Evolutionary conservation across 1,284 basidiomycete species (phyloP).

Genomic region (Mycena sp.): DNA sequence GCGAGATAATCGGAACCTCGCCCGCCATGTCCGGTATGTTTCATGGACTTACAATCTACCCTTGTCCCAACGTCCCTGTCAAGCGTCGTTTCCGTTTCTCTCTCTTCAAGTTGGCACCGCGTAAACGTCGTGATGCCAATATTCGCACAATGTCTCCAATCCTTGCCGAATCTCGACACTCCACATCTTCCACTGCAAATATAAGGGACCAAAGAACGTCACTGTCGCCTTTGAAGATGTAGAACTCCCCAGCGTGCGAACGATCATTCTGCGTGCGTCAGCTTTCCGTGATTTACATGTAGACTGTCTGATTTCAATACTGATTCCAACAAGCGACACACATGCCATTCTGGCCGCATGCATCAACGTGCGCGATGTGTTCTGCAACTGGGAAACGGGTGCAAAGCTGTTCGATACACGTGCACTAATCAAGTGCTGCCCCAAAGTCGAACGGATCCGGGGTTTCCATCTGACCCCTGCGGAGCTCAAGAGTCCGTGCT

Average conservation of each 20-base stretch:
- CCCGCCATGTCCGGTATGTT: conserved; percentile 7
- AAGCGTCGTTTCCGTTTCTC: conserved; percentile 41
- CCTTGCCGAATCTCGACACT: conserved; percentile 45
- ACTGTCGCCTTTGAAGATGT: conserved; percentile 39
- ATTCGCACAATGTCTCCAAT: conserved; percentile 43
- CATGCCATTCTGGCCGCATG: conserved; percentile 4
- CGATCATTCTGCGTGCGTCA: conserved; percentile 34
- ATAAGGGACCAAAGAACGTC: conserved; percentile 39
- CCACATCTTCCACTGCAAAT: conserved; percentile 41
- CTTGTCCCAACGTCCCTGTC: too few species aligned
- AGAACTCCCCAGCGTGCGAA: conserved; percentile 40
- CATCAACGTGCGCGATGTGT: conserved; percentile 14
- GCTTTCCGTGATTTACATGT: background rate
- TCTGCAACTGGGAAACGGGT: conserved; percentile 5
- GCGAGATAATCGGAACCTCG: background rate
- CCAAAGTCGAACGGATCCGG: conserved; percentile 9
- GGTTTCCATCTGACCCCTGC: background rate
- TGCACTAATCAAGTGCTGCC: background rate
- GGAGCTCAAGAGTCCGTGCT: conserved; percentile 1
- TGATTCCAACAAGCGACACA: conserved; percentile 2
- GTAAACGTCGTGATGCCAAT: conserved; percentile 36
- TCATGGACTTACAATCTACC: background rate
- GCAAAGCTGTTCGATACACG: conserved; percentile 4
- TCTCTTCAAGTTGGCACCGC: conserved; percentile 41
- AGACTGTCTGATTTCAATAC: background rate